Conservation (phyloP, 208 protist genomes). For the Trypanosoma caninum region DNA sequence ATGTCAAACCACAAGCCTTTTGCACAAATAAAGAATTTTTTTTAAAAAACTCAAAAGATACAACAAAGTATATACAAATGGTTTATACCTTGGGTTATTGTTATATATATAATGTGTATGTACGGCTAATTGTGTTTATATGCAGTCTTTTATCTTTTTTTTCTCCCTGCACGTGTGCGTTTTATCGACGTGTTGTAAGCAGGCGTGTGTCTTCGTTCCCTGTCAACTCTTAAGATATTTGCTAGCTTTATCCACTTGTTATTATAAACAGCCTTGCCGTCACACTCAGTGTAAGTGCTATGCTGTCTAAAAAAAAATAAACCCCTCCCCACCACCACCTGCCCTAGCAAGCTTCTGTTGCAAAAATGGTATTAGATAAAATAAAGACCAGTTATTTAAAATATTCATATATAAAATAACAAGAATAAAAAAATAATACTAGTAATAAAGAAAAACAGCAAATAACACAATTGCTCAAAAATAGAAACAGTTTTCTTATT, state of each 20-base stretch:
- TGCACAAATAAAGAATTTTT: background rate
- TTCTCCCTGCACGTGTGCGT: no score
- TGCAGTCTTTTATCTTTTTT: no score
- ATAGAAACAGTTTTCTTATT: background rate
- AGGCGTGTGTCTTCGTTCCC: no score
- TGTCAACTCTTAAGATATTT: no score
- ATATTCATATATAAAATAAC: slow-evolving; percentile 13
- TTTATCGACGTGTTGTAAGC: slow-evolving; percentile 8
- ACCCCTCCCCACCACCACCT: no score
- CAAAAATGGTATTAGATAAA: slow-evolving; percentile 1
- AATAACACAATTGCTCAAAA: slow-evolving; percentile 9
- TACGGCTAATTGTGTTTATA: no score
- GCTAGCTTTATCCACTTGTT: no score
- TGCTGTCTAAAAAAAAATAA: no score
- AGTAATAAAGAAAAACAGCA: slow-evolving; percentile 20
- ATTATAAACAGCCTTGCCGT: no score
- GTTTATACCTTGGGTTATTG: no score
- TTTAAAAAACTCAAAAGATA: background rate
- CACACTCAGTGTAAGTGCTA: no score
- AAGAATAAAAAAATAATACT: background rate
- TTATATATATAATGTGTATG: background rate
- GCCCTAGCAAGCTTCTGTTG: slow-evolving; percentile 19
- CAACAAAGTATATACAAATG: no score
- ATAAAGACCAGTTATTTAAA: background rate
- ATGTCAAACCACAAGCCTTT: slow-evolving; percentile 20